These are phyloP conservation scores for Gymnopilus dilepis DNA, from an alignment of 768 basidiomycete genomes.

Conservation along the genomic window DNA sequence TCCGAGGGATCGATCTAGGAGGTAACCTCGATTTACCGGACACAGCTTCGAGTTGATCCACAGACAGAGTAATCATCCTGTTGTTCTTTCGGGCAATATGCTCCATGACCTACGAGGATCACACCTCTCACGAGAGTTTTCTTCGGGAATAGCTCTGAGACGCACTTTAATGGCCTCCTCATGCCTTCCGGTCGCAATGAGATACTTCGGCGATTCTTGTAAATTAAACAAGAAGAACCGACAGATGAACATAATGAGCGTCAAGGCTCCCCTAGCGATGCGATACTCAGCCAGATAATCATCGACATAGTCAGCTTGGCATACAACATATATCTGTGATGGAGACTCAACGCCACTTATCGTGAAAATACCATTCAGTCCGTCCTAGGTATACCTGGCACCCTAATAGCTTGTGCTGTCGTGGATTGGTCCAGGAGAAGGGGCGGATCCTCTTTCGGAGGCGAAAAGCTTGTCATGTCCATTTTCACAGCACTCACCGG, in stretches of 20 bases:
- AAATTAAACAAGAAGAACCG: conserved; percentile 3
- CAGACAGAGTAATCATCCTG: not conserved
- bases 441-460: not conserved
- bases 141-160: too few relatives aligned
- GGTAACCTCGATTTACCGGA: not conserved
- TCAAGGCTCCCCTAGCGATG: not conserved
- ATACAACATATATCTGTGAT: not conserved
- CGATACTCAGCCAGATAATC: not conserved
- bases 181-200: conserved; percentile 1
- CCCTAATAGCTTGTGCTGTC: conserved; percentile 3
- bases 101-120: not conserved
- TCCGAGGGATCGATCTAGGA: not conserved
- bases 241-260: not conserved
- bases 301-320: not conserved
- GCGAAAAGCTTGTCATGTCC: not conserved
- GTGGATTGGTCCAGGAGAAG: not conserved
- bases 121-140: too few relatives aligned
- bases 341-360: not conserved
- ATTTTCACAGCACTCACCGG: not conserved
- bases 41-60: not conserved
- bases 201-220: conserved; percentile 4
- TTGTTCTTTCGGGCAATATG: conserved; percentile 3
- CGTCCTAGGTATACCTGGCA: conserved; percentile 2
- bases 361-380: conserved; percentile 4
- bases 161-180: not conserved